Base-by-base conservation (phyloP, 1,284 basidiomycete species). In the Erythrobasidium hasegawianum region DNA sequence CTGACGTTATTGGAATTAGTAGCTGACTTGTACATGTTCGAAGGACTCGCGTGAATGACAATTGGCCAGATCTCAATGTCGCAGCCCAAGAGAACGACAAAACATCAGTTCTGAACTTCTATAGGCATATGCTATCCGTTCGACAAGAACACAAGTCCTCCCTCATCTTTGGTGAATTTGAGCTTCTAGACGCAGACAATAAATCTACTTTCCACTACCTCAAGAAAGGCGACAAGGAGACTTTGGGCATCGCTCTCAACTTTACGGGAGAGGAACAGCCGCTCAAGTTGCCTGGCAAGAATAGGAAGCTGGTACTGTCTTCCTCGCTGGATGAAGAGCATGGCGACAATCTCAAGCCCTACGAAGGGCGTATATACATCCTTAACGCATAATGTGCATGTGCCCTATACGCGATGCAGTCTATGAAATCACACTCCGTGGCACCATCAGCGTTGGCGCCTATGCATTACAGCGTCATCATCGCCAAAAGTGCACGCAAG, bases 31-130 rank as follows among this genome's bases (percentile, higher is more conserved):
- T n/a, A n/a, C n/a, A n/a, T n/a, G n/a, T n/a, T n/a, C n/a, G n/a
- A n/a, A 90, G 87, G 88, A 89, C 89, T 86, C 80, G 85, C 14
- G 83, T 86, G 10, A 85, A 87, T 71, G 85, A 87, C 49, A 86
- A 88, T 71, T 86, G 84, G 72, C 68, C 65, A 13, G 72, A 77
- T 1, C 87, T 86, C 82, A 89, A 89, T 73, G 86, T 81, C 9
- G 79, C 75, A 1, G 76, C 75, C 2, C 83, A 87, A 74, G 57
- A 80, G 8, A 68, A 74, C 0, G 81, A 86, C 57, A 69, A 77
- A 0, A 67, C 77, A 14, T 41, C 27, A 18, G 16, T 45, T 5
- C 57, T 66, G 13, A 24, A 27, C 27, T 66, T 66, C 40, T 66
- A 38, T 10, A 39, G 43, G 26, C 41, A 67, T 20, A 24, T 60